Evolutionary conservation across 139 green algal species (phyloP).

Genomic region (Chlamydomonas sphaeroides): DNA sequence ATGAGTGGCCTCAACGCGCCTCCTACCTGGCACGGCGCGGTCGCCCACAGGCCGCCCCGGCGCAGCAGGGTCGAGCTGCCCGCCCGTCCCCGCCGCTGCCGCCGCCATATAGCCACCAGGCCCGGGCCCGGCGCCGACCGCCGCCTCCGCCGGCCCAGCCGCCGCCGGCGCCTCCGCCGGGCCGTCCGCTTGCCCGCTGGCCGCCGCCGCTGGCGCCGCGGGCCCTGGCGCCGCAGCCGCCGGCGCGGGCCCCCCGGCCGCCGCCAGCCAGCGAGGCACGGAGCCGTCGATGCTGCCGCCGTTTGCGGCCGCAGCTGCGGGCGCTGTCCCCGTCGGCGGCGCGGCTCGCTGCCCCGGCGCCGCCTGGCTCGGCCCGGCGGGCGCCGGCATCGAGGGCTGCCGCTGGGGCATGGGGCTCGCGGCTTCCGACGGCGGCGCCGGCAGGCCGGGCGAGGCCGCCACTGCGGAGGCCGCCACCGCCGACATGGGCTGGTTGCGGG

Average conservation of each 20-base stretch:
- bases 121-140: too few species aligned
- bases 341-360: neutral
- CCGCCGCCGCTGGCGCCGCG: neutral
- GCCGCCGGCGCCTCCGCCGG: too few species aligned
- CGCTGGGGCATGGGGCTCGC: constrained; percentile 1
- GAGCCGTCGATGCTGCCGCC: neutral
- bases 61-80: too few species aligned
- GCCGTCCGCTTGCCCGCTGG: too few species aligned
- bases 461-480: neutral
- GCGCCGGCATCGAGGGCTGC: neutral
- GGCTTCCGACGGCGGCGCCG: neutral
- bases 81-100: too few species aligned
- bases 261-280: constrained; percentile 26
- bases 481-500: neutral
- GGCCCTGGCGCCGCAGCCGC: neutral
- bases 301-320: neutral
- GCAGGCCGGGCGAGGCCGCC: neutral
- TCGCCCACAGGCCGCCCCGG: too few species aligned
- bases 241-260: neutral
- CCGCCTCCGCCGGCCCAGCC: too few species aligned
- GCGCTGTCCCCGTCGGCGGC: neutral
- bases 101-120: too few species aligned
- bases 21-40: too few species aligned
- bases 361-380: neutral
- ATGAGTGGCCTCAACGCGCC: too few species aligned